phyloP scores from a whole-genome alignment of 2,329 filamentous ascomycete species.

The Colletotrichum noveboracense region DNA sequence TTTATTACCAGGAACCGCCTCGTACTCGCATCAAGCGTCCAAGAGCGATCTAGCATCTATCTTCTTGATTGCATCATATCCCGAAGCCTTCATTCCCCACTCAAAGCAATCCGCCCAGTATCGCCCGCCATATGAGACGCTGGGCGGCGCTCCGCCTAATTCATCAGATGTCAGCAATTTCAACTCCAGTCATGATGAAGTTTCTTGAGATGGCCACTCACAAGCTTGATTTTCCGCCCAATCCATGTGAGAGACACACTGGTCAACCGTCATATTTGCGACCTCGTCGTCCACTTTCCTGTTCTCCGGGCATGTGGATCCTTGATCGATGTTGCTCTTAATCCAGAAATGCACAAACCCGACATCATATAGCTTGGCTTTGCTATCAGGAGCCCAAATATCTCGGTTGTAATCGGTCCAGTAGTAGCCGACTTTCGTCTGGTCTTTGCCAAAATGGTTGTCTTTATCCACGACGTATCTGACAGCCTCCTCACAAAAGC shows the following conservation, averaged over 20 bases:
- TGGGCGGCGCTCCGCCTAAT: neutral
- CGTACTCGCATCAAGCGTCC: neutral
- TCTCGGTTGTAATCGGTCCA: conserved; percentile 12
- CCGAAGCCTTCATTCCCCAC: conserved; percentile 15
- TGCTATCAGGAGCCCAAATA: neutral
- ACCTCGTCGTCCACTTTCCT: neutral
- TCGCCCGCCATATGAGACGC: neutral
- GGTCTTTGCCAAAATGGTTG: neutral
- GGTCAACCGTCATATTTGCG: neutral
- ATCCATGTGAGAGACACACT: neutral
- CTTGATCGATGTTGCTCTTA: neutral
- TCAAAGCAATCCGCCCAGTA: conserved; percentile 12
- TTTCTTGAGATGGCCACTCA: neutral
- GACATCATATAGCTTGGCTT: neutral
- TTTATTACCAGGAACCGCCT: neutral
- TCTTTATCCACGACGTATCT: neutral
- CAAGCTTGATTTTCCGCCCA: neutral
- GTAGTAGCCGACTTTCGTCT: neutral
- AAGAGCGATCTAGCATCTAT: neutral
- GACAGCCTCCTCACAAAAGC: neutral
- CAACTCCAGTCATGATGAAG: neutral
- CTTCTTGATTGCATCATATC: neutral
- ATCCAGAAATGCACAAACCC: conserved; percentile 13
- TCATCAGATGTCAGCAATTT: neutral
- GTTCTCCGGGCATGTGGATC: neutral